Conservation (phyloP, 73 alveolate species). For the Tetrahymena thermophila region DNA sequence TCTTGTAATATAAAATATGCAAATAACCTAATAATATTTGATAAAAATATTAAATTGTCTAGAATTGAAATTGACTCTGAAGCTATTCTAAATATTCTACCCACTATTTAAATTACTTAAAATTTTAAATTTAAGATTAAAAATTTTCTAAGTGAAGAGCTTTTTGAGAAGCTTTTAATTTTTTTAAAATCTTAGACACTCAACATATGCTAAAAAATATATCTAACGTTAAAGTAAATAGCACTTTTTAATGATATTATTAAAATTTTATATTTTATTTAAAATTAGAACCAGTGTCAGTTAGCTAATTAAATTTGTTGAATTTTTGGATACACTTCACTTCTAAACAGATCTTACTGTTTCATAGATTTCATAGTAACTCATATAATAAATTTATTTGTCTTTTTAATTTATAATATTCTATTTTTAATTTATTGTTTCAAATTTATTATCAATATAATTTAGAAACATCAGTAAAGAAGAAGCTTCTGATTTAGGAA, state of each 20-base stretch:
- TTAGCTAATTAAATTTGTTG: neutral
- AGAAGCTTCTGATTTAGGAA: neutral
- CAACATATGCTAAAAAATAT: neutral
- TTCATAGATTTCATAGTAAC: neutral
- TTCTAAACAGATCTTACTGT: neutral
- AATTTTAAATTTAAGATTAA: neutral
- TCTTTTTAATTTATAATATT: neutral
- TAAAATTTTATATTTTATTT: neutral
- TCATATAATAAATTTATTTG: neutral
- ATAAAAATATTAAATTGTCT: neutral
- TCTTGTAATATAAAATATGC: neutral
- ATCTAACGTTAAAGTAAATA: neutral
- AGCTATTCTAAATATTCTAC: neutral
- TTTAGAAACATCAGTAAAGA: neutral
- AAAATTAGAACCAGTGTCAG: neutral
- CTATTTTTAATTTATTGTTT: too few relatives aligned
- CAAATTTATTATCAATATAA: too few relatives aligned
- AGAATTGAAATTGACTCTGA: neutral
- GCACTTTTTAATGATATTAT: neutral
- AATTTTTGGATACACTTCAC: neutral
- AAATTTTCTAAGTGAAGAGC: neutral
- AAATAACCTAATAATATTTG: neutral
- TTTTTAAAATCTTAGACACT: neutral
- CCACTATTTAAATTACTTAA: neutral
- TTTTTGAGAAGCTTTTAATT: neutral